Base-by-base conservation (phyloP, 345 rosid species). In the Fremontodendron californicum region DNA sequence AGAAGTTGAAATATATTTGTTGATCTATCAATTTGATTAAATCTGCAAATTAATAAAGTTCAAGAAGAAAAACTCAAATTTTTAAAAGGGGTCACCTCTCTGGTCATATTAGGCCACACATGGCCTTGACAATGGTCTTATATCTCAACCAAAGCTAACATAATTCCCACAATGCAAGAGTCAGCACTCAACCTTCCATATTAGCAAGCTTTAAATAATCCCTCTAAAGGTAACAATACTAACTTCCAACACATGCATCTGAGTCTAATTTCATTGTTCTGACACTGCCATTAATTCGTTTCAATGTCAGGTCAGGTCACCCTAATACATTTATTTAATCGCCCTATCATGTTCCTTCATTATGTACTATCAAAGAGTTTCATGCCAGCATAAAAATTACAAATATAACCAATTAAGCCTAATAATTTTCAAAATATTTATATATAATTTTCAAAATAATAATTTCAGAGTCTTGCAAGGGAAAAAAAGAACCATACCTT, bases 401-500 rank as follows among this genome's bases (percentile, higher is more conserved):
- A 31, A 33, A 7, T 33, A 61, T 13, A 61, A 27, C 51, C 49
- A 12, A 21, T n/a, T 11, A 43, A n/a, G 27, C 31, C 5, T 52
- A 64, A 62, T 42, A 31, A 15, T 71, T 78, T 55, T 76, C 52
- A 64, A 35, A 63, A 33, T 16, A 73, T 73, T 73, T 35, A 9
- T 8, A 65, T 73, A 31, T 6, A 70, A 37, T 57, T 54, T 57
- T 10, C 37, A 66, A 73, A 27, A 7, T n/a, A 67, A 21, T 43
- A 35, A 62, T 18, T 45, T n/a, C 45, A 69, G 42, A 62, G 40
- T n/a, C 45, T 21, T 5, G 51, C 49, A 33, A 25, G 51, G 3
- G 37, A 65, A 68, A 21, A 65, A 31, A 40, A 57, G 37, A 52
- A 74, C 3, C 43, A 39, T 83, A 93, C 99, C 93, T 92, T 93